phyloP scores from a whole-genome alignment of 148 eudicot species.

The Chenopodium quinoa region DNA sequence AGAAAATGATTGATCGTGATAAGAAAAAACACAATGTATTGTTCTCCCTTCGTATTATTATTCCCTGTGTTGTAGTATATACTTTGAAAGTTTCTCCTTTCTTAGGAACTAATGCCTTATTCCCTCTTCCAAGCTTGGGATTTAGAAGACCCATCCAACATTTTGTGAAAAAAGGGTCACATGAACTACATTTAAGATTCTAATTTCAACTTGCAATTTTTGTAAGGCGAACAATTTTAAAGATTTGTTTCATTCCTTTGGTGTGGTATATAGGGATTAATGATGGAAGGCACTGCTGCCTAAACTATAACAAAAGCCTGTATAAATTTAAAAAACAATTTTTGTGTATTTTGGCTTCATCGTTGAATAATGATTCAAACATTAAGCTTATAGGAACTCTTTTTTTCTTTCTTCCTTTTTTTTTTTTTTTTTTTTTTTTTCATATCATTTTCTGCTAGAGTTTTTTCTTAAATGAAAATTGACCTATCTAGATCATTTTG shows the following conservation, averaged over 20 bases:
- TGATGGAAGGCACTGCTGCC: neutral
- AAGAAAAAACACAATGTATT: conserved; percentile 40
- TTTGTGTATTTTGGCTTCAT: neutral
- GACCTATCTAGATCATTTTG: neutral
- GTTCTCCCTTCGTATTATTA: conserved; percentile 18
- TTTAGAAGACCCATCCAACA: neutral
- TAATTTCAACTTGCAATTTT: neutral
- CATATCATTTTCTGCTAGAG: neutral
- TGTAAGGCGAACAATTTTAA: neutral
- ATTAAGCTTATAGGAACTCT: neutral
- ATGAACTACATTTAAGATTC: conserved; percentile 8
- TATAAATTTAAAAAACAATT: neutral
- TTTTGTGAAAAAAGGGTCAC: neutral
- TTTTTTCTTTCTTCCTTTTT: neutral
- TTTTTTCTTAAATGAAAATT: conserved; percentile 4
- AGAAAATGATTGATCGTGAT: conserved; percentile 1
- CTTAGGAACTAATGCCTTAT: neutral
- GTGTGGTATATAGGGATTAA: neutral
- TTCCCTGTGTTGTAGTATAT: neutral
- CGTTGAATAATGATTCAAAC: neutral
- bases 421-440: neutral
- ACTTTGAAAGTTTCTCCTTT: neutral
- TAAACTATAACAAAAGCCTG: neutral
- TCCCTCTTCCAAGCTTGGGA: neutral
- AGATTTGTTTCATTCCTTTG: neutral